Base-by-base conservation (phyloP, 805 yeast species). In the Kurtzmaniella cleridarum region DNA sequence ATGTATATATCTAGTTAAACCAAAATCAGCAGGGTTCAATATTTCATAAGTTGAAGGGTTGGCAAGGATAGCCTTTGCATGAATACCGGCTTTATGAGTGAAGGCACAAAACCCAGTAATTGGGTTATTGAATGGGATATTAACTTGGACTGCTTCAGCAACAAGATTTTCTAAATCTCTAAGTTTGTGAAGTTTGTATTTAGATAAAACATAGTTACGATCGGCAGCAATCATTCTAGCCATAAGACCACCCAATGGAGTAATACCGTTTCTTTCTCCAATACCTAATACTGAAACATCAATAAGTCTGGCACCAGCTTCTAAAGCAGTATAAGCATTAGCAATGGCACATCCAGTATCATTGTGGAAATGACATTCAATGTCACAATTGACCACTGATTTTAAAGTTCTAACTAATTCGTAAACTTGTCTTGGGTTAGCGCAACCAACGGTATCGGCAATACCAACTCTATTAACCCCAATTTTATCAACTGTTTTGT, bases 271-370 rank as follows among this genome's bases (percentile, higher is more conserved):
- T 71, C 98, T 83, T 78, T 91, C 98, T 67, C 98, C 98, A 51
- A 91, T 93, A 55, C 98, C 98, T 54, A 91, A 78, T 13, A 91
- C 98, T 11, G 96, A 84, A 33, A 88, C 95, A 66, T 91, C 98
- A 49, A 91, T 86, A 54, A 90, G 78, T 58, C 79, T 81, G 50
- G 98, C 98, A 57, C 98, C 98, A 40, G 89, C 98, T 69, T 91
- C 98, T 55, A 91, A 75, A 11, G 98, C 98, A 41, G 97, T 88
- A 77, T 93, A 93, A 27, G 98, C 96, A 63, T 91, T 91, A 45
- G 97, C 96, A 69, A 91, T 88, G 49, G 98, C 96, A 73, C 98
- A 93, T 47, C 98, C 98, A 27, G 98, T 91, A 66, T 91, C 98
- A 64, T 91, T 87, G 72, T 91, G 98, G 86, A 91, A 93, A 66